Evolutionary conservation across 2,329 filamentous ascomycete species (phyloP).

Genomic region (Colletotrichum sp.): DNA sequence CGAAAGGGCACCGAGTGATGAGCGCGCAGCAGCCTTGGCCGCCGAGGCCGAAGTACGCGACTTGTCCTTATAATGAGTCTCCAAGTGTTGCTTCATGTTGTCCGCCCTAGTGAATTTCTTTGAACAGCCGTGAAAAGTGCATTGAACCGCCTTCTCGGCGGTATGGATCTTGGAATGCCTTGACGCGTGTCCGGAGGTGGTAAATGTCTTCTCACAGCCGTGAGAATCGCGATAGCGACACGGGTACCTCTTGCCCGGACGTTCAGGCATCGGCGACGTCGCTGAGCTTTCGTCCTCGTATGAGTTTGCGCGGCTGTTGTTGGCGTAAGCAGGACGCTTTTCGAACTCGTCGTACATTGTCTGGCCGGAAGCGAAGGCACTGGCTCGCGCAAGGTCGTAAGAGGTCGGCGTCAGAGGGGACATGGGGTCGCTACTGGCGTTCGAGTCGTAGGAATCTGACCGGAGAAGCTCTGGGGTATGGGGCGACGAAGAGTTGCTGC

Average conservation of each 20-base stretch:
- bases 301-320: slow-evolving; percentile 51
- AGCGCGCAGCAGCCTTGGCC: slow-evolving; percentile 29
- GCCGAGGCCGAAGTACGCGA: slow-evolving; percentile 43
- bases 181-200: slow-evolving; percentile 84
- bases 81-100: slow-evolving; percentile 87
- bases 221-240: slow-evolving; percentile 75
- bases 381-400: slow-evolving; percentile 44
- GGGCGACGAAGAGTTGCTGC: slow-evolving; percentile 51
- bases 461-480: slow-evolving; percentile 63
- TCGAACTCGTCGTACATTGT: slow-evolving; percentile 27
- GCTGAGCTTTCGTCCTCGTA: slow-evolving; percentile 56
- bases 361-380: slow-evolving; percentile 32
- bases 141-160: slow-evolving; percentile 76
- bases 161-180: slow-evolving; percentile 86
- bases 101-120: slow-evolving; percentile 84
- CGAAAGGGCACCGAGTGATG: slow-evolving; percentile 24
- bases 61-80: slow-evolving; percentile 75
- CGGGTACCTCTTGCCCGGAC: slow-evolving; percentile 70
- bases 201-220: slow-evolving; percentile 80
- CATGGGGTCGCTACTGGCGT: slow-evolving; percentile 55
- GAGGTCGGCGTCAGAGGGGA: slow-evolving; percentile 62
- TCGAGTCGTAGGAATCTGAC: slow-evolving; percentile 67
- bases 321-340: slow-evolving; percentile 48
- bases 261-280: slow-evolving; percentile 46
- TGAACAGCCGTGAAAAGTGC: slow-evolving; percentile 71